Percentiles rank a stretch among this genome's conserved stretches.
phyloP scores from a whole-genome alignment of 2,329 filamentous ascomycete species.

The Ceratocystis harringtonii region DNA sequence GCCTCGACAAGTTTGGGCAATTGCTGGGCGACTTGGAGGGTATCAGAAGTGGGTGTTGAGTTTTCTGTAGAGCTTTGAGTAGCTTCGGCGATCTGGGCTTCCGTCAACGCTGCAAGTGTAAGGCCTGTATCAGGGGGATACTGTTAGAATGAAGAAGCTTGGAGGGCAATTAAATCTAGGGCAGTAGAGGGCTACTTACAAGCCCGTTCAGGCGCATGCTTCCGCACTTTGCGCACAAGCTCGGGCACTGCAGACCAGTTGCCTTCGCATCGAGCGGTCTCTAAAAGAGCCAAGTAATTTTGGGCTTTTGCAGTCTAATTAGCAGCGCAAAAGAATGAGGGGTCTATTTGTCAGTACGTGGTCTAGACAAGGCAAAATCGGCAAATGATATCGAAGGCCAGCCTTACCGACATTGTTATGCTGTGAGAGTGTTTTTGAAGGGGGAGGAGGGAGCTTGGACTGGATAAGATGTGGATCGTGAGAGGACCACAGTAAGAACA shows the following conservation, averaged over 20 bases:
- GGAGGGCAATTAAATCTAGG: slow-evolving; percentile 2
- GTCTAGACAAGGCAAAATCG: neutral
- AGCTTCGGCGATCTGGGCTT: slow-evolving; percentile 47
- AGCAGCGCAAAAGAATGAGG: neutral
- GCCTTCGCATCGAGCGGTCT: slow-evolving; percentile 74
- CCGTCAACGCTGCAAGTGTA: slow-evolving; percentile 52
- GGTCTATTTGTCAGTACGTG: neutral
- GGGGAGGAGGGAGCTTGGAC: neutral
- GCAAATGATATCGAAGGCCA: neutral
- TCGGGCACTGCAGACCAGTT: slow-evolving; percentile 79
- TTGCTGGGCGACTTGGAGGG: slow-evolving; percentile 32
- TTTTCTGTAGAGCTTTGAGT: slow-evolving; percentile 27
- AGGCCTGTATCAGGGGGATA: slow-evolving; percentile 39
- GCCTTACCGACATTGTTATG: slow-evolving; percentile 16
- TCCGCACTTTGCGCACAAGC: slow-evolving; percentile 80
- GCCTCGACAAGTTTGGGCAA: slow-evolving; percentile 38
- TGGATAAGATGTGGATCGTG: neutral
- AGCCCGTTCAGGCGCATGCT: slow-evolving; percentile 72
- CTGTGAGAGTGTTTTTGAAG: neutral
- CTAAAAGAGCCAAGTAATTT: slow-evolving; percentile 68
- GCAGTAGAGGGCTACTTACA: slow-evolving; percentile 42
- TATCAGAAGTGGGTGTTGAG: slow-evolving; percentile 30
- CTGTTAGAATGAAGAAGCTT: slow-evolving; percentile 15
- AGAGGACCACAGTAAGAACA: neutral
- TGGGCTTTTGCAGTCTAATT: slow-evolving; percentile 48